Evolutionary conservation across 2,329 filamentous ascomycete species (phyloP).

Genomic region (Botrytis deweyae): DNA sequence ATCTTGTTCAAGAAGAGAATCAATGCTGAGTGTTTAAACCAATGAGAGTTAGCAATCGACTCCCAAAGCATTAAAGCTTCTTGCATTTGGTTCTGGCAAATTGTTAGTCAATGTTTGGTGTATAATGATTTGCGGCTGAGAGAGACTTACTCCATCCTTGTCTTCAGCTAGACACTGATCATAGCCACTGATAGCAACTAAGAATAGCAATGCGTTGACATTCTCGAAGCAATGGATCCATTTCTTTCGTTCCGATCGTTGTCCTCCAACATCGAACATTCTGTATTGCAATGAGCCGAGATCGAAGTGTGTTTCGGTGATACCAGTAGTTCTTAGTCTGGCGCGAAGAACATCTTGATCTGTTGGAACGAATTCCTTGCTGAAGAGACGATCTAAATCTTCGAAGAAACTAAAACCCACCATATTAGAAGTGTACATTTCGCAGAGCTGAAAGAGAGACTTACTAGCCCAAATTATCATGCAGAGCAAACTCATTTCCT

Average conservation of each 20-base stretch:
- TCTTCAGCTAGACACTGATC: slow-evolving; percentile 96
- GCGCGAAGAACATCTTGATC: slow-evolving; percentile 94
- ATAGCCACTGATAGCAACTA: slow-evolving; percentile 94
- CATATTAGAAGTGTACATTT: slow-evolving; percentile 23
- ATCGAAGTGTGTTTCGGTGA: slow-evolving; percentile 93
- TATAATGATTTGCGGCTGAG: neutral
- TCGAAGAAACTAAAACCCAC: slow-evolving; percentile 70
- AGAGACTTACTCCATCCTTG: slow-evolving; percentile 78
- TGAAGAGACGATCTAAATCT: slow-evolving; percentile 73
- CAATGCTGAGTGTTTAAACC: slow-evolving; percentile 78
- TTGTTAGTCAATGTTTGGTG: slow-evolving; percentile 28
- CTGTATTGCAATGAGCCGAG: slow-evolving; percentile 89
- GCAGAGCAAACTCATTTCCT: slow-evolving; percentile 93
- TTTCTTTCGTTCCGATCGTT: slow-evolving; percentile 73
- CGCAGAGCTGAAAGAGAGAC: slow-evolving; percentile 40
- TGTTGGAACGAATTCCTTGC: slow-evolving; percentile 77
- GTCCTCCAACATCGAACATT: slow-evolving; percentile 80
- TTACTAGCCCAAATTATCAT: slow-evolving; percentile 94
- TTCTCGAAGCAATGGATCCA: slow-evolving; percentile 80
- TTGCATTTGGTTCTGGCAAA: slow-evolving; percentile 79
- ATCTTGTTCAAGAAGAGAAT: slow-evolving; percentile 89
- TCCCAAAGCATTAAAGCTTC: slow-evolving; percentile 86
- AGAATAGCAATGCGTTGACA: slow-evolving; percentile 83
- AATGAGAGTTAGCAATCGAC: slow-evolving; percentile 81
- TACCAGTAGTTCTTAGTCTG: slow-evolving; percentile 86